Base-by-base conservation (phyloP, 1,284 basidiomycete species). In the Erythrobasidium hasegawianum region DNA sequence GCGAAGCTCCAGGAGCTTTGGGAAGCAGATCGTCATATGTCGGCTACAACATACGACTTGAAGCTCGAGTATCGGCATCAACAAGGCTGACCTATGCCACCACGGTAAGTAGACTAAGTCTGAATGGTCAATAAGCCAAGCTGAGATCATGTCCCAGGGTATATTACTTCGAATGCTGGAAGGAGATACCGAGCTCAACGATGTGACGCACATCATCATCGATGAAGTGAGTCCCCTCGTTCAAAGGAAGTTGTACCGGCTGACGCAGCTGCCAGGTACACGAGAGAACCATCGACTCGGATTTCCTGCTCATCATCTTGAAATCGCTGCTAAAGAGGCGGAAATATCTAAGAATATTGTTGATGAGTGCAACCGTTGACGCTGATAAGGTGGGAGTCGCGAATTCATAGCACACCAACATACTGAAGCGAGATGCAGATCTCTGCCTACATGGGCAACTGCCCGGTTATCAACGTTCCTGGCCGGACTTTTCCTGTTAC, bases 331-430 rank as follows among this genome's bases (percentile, higher is more conserved):
- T 97, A 50, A 79, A 83, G 60, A 85, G 88, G 70, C 84, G 91
- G 22, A 84, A 86, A 52, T 87, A 95, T 72, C 81, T 99, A 56
- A 95, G 90, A 78, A 85, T 99, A 33, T 85, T 98, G 33, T 83
- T 98, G 61, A 99, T 99, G 96, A 97, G 93, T 24, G 96, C 96
- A 0, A 99, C 96, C 0, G 82, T 97, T 29, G 92, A 99, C 74
- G 89, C 77, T 18, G 57, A 65, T 49, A 62, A 53, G 40, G 16
- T 54, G 7, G 2, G 16, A 45, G 7, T 40, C 3, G 1, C 5
- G 8, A 13, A n/a, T 18, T 18, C 16, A 40, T 16, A 1, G 7
- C 40, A 20, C 29, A 10, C 3, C 26, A n/a, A n/a, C n/a, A 49
- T 10, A 3, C 57, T 59, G n/a, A 67, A 39, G 27, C 9, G 24